Evolutionary conservation across 1,139 yeast genomes (phyloP), one percentile per base, ranked within the genome.

Genomic region (Oligophagozyma castellii): DNA sequence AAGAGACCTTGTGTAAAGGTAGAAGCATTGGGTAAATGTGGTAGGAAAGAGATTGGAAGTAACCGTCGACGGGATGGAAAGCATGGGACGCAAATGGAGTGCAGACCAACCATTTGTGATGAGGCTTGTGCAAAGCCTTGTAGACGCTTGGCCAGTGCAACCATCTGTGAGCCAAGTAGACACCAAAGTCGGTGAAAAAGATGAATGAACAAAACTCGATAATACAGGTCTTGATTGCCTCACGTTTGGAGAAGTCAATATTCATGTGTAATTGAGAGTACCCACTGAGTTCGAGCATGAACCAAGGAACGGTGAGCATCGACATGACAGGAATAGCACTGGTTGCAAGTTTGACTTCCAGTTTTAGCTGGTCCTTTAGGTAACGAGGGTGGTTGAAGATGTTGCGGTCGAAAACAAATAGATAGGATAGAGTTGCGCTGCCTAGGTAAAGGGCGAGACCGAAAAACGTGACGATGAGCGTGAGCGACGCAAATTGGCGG

Each of bases 41-140:
- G 61, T 89, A 89, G 16, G 98, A 95, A 39, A 89, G 53, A 26
- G 94, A 78, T 63, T 89, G 98, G 35, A 72, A 62, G 62, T 79
- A 89, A 24, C 98, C 98, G 51, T 89, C 98, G 31, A 89, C 76
- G 10, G 98, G 98, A 58, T 89, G 95, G 83, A 89, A 89, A 14
- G 98, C 96, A 53, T 86, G 96, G 8, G 95, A 83, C 1, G 98
- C 98, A 59, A 78, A 89, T 20, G 98, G 98, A 3, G 98, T 86
- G 40, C 96, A 89, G 29, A 89, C 95, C 47, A 89, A 74, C 98
- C 98, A 89, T 61, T 89, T 92, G 67, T 89, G 98, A 57, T 89
- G 98, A n/a, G 96, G 95, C 61, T 89, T 89, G 63, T 89, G 98
- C 40, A 89, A 62, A 19, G 51, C 56, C 63, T 78, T 86, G 69